These are phyloP conservation scores for Rhizoctonia solani DNA, from an alignment of 1,284 basidiomycete genomes.

Conservation along the genomic window DNA sequence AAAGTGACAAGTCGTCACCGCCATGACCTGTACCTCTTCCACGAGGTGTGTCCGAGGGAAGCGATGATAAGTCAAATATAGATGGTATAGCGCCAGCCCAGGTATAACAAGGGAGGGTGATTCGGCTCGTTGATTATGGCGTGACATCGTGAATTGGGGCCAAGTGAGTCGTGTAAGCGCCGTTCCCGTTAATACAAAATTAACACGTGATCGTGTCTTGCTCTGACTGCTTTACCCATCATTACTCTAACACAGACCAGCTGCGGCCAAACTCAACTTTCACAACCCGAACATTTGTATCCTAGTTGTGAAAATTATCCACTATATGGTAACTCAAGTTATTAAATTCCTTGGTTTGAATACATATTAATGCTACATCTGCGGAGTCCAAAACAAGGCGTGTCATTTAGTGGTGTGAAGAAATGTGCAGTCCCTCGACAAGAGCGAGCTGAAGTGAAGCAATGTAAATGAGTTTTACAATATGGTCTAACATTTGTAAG, in stretches of 20 bases:
- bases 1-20: constrained; percentile 38
- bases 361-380: not conserved
- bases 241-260: not conserved
- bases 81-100: constrained; percentile 22
- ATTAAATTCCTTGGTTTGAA: not conserved
- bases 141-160: constrained; percentile 4
- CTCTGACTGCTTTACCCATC: not conserved
- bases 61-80: constrained; percentile 32
- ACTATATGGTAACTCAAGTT: not conserved
- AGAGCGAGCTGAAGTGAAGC: constrained; percentile 37
- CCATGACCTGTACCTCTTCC: constrained; percentile 34
- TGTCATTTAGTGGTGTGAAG: not conserved
- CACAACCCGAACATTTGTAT: not conserved
- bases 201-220: constrained; percentile 33
- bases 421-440: constrained; percentile 28
- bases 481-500: not conserved
- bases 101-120: constrained; percentile 28
- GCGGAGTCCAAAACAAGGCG: too few species aligned
- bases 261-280: not conserved
- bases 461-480: not conserved
- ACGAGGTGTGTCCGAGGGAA: constrained; percentile 28
- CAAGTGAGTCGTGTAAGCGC: not conserved
- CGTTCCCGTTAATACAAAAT: not conserved
- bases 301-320: not conserved
- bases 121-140: not conserved